Conservation (phyloP, 495 filamentous ascomycete species). For the Hyaloscypha bicolor region DNA sequence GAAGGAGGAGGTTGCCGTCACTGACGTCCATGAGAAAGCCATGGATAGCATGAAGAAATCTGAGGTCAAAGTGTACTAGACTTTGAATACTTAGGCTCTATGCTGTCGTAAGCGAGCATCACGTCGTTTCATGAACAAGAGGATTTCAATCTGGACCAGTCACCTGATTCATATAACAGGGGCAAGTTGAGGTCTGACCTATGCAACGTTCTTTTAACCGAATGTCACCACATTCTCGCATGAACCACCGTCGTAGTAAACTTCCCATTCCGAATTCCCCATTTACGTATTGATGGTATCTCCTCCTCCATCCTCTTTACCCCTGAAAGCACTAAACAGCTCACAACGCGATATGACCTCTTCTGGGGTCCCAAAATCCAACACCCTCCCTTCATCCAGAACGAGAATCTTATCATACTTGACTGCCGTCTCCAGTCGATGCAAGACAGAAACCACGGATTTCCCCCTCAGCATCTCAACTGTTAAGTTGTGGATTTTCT, state of each 20-base stretch:
- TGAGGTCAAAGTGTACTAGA: conserved; percentile 7
- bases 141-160: too few relatives aligned
- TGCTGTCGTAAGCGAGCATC: too few relatives aligned
- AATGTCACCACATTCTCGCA: too few relatives aligned
- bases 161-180: too few relatives aligned
- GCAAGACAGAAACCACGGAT: not conserved
- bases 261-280: too few relatives aligned
- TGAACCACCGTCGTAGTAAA: too few relatives aligned
- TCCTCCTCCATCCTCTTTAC: not conserved
- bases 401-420: not conserved
- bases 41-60: not conserved
- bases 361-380: not conserved
- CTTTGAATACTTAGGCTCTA: not conserved
- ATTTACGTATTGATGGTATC: too few relatives aligned
- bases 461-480: not conserved
- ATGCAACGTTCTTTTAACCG: too few relatives aligned
- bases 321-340: not conserved
- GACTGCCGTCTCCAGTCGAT: not conserved
- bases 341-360: not conserved
- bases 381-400: not conserved
- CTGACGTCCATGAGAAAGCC: conserved; percentile 1
- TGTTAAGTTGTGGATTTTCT: not conserved
- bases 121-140: too few relatives aligned
- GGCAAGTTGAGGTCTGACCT: too few relatives aligned
- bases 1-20: not conserved